Evolutionary conservation across 2,329 filamentous ascomycete species (phyloP), one percentile per base, ranked within the genome.

Genomic region (Albophoma yamanashiensis): DNA sequence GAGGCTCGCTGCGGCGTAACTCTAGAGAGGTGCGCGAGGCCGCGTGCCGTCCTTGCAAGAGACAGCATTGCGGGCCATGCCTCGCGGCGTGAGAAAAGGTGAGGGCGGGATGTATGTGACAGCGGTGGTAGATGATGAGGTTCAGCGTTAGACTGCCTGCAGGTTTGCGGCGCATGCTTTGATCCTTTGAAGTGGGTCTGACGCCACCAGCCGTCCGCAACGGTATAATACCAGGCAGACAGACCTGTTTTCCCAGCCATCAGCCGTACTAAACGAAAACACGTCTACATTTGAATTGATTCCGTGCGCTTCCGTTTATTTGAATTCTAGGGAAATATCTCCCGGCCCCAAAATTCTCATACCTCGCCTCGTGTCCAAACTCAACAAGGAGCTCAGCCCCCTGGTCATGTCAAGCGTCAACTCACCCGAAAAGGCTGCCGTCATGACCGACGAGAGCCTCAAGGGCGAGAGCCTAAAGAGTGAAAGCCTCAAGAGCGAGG

Each of bases 401-500:
- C 85, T 87, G 64, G 89, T 99, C 65, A 80, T 96, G 69, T 78
- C 78, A 4, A 91, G 89, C 62, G 84, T 89, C 38, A 89, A 97
- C 62, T 65, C 82, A 0, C 78, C 92, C 0, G 83, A 86, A 2
- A 79, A 80, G 42, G 95, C 99, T 67, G 92, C 96, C 60, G 78
- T 79, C 68, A 96, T 99, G 94, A 84, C 86, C 9, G 87, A 90
- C 67, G 89, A 96, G 59, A 31, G 5, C 27, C 27, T 31, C 27
- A 31, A 31, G 27, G 5, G 27, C 27, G 27, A 31, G 27, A 5
- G 5, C 27, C 27, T 31, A 3, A 31, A 31, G 27, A 31, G 27
- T 5, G 27, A 93, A 97, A 73, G 27, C 27, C 84, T 99, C 71
- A 95, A 95, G 78, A 94, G 89, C 55, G 88, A 87, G 57, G 87